Evolutionary conservation across 768 basidiomycete genomes (phyloP).

Genomic region (Cyclocybe cylindracea): DNA sequence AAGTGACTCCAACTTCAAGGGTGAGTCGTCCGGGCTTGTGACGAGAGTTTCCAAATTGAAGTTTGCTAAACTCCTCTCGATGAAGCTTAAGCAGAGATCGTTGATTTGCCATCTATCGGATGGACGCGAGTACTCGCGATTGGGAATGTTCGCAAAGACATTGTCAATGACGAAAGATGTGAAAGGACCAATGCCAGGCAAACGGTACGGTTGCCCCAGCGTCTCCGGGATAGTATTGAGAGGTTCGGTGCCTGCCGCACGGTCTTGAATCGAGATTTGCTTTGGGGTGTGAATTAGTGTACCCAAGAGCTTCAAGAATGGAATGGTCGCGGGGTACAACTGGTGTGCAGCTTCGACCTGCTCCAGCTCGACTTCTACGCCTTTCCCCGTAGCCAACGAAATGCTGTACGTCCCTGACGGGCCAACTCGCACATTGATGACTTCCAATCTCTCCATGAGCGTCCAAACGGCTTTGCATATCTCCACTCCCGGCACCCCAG

Average conservation of each 20-base stretch:
- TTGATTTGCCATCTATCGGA: constrained; percentile 87
- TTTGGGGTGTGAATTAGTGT: constrained; percentile 85
- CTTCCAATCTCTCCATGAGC: constrained; percentile 80
- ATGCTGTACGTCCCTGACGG: constrained; percentile 39
- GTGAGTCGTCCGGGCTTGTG: constrained; percentile 51
- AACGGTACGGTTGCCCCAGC: constrained; percentile 78
- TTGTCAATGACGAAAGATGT: constrained; percentile 87
- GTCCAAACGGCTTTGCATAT: constrained; percentile 84
- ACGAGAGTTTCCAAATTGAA: constrained; percentile 80
- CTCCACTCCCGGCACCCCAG: constrained; percentile 70
- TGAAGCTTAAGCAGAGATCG: constrained; percentile 79
- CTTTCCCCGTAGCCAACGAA: constrained; percentile 61
- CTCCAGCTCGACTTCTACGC: constrained; percentile 86
- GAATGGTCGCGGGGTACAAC: constrained; percentile 85
- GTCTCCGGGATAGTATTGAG: constrained; percentile 78
- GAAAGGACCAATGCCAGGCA: constrained; percentile 82
- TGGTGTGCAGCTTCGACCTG: constrained; percentile 79
- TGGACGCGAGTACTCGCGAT: constrained; percentile 71
- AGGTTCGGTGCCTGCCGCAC: constrained; percentile 57
- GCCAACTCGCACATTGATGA: constrained; percentile 69
- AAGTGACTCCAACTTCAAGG: constrained; percentile 52
- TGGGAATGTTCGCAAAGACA: constrained; percentile 77
- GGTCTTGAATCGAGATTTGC: constrained; percentile 60
- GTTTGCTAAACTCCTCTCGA: constrained; percentile 81
- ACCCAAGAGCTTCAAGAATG: constrained; percentile 81